These are phyloP conservation scores for Pythium dissotocum DNA, from an alignment of 352 stramenopile species.

Conservation along the genomic window DNA sequence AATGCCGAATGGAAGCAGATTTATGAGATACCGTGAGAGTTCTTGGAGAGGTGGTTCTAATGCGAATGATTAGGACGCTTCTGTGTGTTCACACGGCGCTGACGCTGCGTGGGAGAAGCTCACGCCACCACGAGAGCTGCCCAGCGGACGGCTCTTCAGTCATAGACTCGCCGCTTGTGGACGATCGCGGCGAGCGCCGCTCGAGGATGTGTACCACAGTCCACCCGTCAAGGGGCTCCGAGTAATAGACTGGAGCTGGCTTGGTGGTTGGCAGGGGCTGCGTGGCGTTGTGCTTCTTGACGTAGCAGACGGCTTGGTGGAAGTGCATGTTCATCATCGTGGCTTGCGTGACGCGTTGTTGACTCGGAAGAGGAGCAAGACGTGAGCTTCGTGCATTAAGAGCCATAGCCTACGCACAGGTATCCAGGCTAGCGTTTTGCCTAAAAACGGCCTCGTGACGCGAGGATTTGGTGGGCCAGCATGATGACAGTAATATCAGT, in stretches of 20 bases:
- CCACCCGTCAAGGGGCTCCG: not conserved
- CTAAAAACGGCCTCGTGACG: not conserved
- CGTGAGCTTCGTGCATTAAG: too few relatives aligned
- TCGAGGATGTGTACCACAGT: not conserved
- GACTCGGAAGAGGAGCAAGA: not conserved
- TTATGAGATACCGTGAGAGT: not conserved
- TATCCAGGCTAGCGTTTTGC: not conserved
- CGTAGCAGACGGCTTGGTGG: constrained; percentile 9
- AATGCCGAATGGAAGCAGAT: not conserved
- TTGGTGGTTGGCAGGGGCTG: not conserved
- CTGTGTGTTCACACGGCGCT: not conserved
- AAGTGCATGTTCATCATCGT: constrained; percentile 15
- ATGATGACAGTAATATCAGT: too few relatives aligned
- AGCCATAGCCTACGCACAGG: too few relatives aligned
- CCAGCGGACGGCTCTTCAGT: not conserved
- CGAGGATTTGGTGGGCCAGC: too few relatives aligned
- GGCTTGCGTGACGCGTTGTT: not conserved
- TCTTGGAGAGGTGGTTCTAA: too few relatives aligned
- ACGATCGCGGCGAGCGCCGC: not conserved
- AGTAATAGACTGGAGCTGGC: not conserved
- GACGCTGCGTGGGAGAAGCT: not conserved
- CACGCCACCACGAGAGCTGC: not conserved
- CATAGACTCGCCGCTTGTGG: not conserved
- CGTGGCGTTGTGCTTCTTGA: constrained; percentile 13
- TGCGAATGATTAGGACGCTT: too few relatives aligned